Evolutionary conservation across 768 basidiomycete genomes (phyloP).

Genomic region (Tulasnella calospora): DNA sequence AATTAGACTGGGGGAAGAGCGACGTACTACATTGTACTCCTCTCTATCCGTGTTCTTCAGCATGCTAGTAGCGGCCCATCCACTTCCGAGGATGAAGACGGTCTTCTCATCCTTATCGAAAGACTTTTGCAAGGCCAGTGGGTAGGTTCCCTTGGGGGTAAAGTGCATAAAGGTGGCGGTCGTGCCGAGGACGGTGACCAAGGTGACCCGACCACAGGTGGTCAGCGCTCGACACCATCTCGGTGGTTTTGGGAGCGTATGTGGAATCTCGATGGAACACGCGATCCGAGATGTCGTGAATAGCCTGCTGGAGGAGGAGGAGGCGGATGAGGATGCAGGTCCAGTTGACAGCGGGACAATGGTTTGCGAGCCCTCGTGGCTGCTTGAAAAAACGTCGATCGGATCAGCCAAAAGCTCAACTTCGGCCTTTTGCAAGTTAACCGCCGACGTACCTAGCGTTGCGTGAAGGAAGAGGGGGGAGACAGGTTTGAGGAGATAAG

Average conservation of each 20-base stretch:
- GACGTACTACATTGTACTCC: constrained; percentile 89
- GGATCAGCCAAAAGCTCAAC: not conserved
- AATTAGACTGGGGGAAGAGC: too few species aligned
- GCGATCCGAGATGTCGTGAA: not conserved
- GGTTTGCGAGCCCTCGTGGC: constrained; percentile 4
- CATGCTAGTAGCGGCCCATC: constrained; percentile 94
- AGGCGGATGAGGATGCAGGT: not conserved
- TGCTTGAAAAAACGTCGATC: not conserved
- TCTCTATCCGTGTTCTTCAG: constrained; percentile 84
- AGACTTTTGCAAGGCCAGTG: constrained; percentile 72
- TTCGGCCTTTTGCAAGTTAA: not conserved
- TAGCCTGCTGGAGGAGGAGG: not conserved
- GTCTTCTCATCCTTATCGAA: constrained; percentile 88
- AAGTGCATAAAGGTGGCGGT: constrained; percentile 65
- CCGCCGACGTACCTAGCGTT: not conserved
- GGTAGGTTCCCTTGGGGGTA: constrained; percentile 72
- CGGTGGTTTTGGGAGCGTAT: constrained; percentile 26
- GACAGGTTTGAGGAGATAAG: not conserved
- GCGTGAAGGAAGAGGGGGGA: not conserved
- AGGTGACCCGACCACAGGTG: constrained; percentile 64
- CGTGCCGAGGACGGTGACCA: constrained; percentile 57
- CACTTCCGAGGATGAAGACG: constrained; percentile 88
- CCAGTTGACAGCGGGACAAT: not conserved
- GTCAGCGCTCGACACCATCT: constrained; percentile 47
- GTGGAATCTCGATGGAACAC: not conserved